phyloP scores from a whole-genome alignment of 257 asterid genomes.

The Solanum gracilifrons region DNA sequence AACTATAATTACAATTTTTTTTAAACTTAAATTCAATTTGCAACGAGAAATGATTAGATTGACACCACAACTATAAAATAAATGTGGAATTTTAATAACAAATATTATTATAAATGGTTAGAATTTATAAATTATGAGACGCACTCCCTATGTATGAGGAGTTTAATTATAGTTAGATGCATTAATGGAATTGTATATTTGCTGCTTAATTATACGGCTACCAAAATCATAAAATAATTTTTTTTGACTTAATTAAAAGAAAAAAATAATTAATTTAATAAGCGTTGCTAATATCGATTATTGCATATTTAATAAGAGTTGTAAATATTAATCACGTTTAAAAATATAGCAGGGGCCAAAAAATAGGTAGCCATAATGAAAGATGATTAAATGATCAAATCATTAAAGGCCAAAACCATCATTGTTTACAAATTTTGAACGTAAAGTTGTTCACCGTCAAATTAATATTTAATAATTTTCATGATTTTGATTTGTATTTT shows the following conservation, averaged over 20 bases:
- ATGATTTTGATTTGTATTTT: neutral
- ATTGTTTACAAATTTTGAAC: neutral
- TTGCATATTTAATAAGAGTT: neutral
- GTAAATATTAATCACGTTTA: neutral
- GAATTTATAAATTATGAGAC: neutral
- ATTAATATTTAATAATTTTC: neutral
- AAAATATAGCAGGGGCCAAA: slow-evolving; percentile 1
- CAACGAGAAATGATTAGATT: neutral
- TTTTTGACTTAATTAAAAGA: neutral
- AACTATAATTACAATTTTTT: neutral
- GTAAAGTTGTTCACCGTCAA: neutral
- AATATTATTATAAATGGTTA: too few species aligned
- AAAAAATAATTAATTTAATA: neutral
- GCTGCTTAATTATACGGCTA: neutral
- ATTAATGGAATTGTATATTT: neutral
- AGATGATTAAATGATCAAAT: slow-evolving; percentile 19
- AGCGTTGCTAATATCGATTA: neutral
- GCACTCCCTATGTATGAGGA: neutral
- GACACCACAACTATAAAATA: neutral
- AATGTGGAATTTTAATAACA: neutral
- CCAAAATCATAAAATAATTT: neutral
- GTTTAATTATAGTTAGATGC: neutral
- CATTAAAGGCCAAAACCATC: slow-evolving; percentile 6
- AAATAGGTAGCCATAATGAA: slow-evolving; percentile 13
- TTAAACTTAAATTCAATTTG: neutral